Conservation (phyloP, 768 basidiomycete species). For the Mycena vulgaris region DNA sequence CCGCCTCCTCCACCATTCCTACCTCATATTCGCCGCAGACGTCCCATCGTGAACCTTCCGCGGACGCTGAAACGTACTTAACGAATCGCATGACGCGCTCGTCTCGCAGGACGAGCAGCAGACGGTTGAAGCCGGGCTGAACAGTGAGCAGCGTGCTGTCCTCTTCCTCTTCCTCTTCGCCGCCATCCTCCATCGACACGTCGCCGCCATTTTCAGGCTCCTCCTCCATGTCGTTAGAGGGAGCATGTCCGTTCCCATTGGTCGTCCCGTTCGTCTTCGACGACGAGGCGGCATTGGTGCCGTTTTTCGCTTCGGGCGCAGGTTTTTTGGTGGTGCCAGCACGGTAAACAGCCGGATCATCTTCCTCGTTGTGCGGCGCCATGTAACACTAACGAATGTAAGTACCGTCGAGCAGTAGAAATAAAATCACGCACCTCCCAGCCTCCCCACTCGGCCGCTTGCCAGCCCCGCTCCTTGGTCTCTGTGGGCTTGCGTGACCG, state of each 20-base stretch:
- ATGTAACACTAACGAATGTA: slow-evolving; percentile 82
- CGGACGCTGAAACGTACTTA: slow-evolving; percentile 93
- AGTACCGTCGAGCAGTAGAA: slow-evolving; percentile 11
- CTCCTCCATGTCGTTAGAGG: slow-evolving; percentile 15
- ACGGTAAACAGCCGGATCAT: slow-evolving; percentile 96
- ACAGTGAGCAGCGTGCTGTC: slow-evolving; percentile 88
- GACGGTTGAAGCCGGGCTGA: slow-evolving; percentile 90
- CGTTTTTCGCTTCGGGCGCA: slow-evolving; percentile 35
- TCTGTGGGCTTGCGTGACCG: slow-evolving; percentile 48
- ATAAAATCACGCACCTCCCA: slow-evolving; percentile 81
- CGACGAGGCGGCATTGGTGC: slow-evolving; percentile 25
- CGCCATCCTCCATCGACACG: slow-evolving; percentile 42
- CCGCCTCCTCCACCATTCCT: slow-evolving; percentile 80
- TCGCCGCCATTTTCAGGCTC: slow-evolving; percentile 39
- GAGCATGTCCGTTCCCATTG: slow-evolving; percentile 36
- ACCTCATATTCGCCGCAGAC: slow-evolving; percentile 94
- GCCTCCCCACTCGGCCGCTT: slow-evolving; percentile 87
- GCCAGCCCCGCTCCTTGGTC: slow-evolving; percentile 68
- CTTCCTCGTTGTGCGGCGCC: slow-evolving; percentile 94
- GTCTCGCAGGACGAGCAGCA: slow-evolving; percentile 92
- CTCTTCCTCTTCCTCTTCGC: slow-evolving; percentile 73
- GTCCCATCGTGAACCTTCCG: slow-evolving; percentile 94
- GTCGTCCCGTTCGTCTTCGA: slow-evolving; percentile 32
- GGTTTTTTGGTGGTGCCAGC: slow-evolving; percentile 66
- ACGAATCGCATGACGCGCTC: slow-evolving; percentile 95